Evolutionary conservation across 176 grass and related monocot genomes (phyloP), one percentile per base, ranked within the genome.

Genomic region (Metroxylon sagu): DNA sequence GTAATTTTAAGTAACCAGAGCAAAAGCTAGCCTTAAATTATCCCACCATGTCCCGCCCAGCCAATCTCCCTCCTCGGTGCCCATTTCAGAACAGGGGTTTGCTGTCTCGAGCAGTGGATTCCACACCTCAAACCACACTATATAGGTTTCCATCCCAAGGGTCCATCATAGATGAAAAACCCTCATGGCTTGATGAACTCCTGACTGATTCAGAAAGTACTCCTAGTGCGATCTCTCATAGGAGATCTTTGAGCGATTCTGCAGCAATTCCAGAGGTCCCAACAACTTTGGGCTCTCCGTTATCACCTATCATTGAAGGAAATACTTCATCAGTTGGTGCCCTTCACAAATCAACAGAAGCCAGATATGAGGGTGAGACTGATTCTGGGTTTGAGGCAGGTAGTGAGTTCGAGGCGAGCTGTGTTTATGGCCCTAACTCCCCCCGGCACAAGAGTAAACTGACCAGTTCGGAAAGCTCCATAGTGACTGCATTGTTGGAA

Each of bases 401-500:
- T 43, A 43, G 35, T 10, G 35, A 10, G 35, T 43, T 12, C 12
- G 8, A 43, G 10, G 35, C 35, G 5, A 67, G 70, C 71, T 92
- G 84, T 72, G 60, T 92, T 49, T 98, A 98, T 59, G 94, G 94
- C 4, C 94, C 94, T 14, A 98, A 98, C 81, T 98, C 88, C 0
- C 94, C 94, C 16, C 87, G 88, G 29, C 87, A 98, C 60, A 98
- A 89, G 49, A 76, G 66, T 79, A 76, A 68, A 49, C 28, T 98
- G 51, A 89, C 73, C 26, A 80, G 64, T 73, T 88, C 79, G 16
- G 93, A 98, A 79, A 89, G 81, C 60, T 85, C 79, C 48, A 85
- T 98, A 72, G 84, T 98, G 30, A 78, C 84, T 70, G 80, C 93
- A 71, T 71, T 98, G 43, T 62, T 98, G 30, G 74, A 98, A 80